A percentile compares a stretch with the other conserved stretches of the same genome.
These are phyloP conservation scores for Diutina siamensis DNA, from an alignment of 1,139 yeast species.

Conservation along the genomic window DNA sequence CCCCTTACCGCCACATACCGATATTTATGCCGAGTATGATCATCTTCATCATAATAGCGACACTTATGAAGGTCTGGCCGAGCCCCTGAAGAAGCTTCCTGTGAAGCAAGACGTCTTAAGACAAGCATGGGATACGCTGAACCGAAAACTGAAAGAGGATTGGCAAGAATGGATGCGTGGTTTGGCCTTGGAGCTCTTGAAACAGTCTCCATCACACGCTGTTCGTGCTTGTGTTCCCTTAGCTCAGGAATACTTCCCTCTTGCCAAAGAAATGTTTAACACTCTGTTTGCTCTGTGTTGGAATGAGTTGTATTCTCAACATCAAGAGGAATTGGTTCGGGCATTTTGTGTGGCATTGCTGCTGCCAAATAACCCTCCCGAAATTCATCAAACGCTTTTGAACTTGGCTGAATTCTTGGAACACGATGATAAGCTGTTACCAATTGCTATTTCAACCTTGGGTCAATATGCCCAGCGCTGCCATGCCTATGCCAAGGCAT, in stretches of 20 bases:
- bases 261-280: constrained; percentile 86
- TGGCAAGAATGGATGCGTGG: constrained; percentile 98
- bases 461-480: constrained; percentile 93
- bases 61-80: constrained; percentile 47
- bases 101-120: constrained; percentile 69
- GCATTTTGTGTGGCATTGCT: constrained; percentile 80
- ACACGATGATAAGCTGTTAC: constrained; percentile 89
- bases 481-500: constrained; percentile 95
- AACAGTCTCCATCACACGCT: constrained; percentile 92
- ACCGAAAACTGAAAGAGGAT: constrained; percentile 82
- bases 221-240: constrained; percentile 86
- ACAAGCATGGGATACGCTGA: constrained; percentile 87
- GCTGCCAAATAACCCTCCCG: constrained; percentile 91
- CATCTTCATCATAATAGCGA: constrained; percentile 30
- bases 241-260: constrained; percentile 79
- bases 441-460: constrained; percentile 77
- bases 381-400: constrained; percentile 78
- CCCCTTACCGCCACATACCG: constrained; percentile 70
- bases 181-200: constrained; percentile 72
- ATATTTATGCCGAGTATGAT: constrained; percentile 59
- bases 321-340: constrained; percentile 82
- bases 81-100: constrained; percentile 65
- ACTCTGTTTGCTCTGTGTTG: constrained; percentile 95
- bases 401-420: constrained; percentile 96
- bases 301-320: constrained; percentile 86